Evolutionary conservation across 225 moss, liverwort and hornwort species (phyloP), one percentile per base, ranked within the genome.

Genomic region (Anthoceros angustus): DNA sequence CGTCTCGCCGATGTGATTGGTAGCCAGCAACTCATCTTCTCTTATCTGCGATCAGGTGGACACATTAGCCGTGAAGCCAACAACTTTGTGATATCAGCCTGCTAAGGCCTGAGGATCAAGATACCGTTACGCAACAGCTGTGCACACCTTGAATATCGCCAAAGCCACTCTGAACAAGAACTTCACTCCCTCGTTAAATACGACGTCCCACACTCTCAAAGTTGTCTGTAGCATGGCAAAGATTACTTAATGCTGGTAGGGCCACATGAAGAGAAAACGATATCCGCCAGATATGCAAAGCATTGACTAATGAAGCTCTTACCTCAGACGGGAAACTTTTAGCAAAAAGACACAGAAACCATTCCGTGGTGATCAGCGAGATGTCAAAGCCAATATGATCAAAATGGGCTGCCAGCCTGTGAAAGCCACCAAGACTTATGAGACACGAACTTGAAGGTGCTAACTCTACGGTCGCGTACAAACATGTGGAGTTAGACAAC

Each of bases 241-340:
- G 18, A 39, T 42, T 23, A 40, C n/a, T 45, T 42, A 62, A 68
- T 9, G 10, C 23, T 41, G 63, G 39, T 48, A 39, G 24, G 41
- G 40, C 70, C 69, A 11, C 41, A 16, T 23, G 16, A 41, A 16
- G 18, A 26, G 9, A 64, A 0, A 38, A 39, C 64, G 41, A 26
- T 64, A 2, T 9, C 24, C 9, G 24, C 12, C 24, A 10, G 8
- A 64, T 64, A 26, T 2, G 16, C 38, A 14, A 39, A 64, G 9
- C 24, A 32, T 21, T 73, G n/a, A 55, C 6, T 18, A 55, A 55
- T 9, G 18, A 20, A 55, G n/a, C 55, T 20, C 18, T 0, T 42
- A 93, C 93, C 89, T 94, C 93, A 50, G 87, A 84, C 73, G 94
- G 94, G 43, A 94, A 84, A 61, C 86, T 90, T 75, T 94, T 94